A percentile compares a stretch with the other conserved stretches of the same genome.
These are phyloP conservation scores for Basipetospora chlamydospora DNA, from an alignment of 2,329 filamentous ascomycete genomes.

Conservation along the genomic window DNA sequence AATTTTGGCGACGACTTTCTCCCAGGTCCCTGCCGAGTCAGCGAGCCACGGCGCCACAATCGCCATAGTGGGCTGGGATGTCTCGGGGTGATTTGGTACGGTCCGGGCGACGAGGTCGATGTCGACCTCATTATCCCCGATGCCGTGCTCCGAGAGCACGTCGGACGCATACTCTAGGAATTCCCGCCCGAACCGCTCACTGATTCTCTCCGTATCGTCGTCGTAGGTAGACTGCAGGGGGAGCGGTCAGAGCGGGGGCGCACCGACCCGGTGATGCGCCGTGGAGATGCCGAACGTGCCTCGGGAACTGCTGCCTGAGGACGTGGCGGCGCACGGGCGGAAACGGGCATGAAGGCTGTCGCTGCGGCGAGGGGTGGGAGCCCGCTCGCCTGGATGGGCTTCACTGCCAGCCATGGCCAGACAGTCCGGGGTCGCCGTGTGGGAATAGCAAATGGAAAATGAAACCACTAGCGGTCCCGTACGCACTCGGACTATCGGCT, in stretches of 20 bases:
- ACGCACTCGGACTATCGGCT: too few species aligned
- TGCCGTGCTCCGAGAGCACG: not conserved
- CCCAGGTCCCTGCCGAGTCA: not conserved
- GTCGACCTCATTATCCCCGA: not conserved
- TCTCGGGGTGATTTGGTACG: not conserved
- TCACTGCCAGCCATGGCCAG: too few species aligned
- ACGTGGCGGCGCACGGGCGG: too few species aligned
- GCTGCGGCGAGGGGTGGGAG: too few species aligned
- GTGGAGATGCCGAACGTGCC: not conserved
- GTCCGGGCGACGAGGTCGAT: not conserved
- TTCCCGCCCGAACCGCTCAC: not conserved
- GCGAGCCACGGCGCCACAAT: not conserved
- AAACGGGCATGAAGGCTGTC: too few species aligned
- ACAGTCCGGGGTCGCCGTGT: too few species aligned
- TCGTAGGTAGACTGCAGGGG: not conserved
- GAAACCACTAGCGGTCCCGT: too few species aligned
- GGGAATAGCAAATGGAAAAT: too few species aligned
- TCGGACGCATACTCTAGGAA: not conserved
- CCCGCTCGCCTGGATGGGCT: too few species aligned
- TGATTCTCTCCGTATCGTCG: not conserved
- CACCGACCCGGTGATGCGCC: not conserved
- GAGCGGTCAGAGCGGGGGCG: not conserved
- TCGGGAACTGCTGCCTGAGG: too few species aligned
- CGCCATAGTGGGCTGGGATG: not conserved
- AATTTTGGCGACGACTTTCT: not conserved